phyloP scores from a whole-genome alignment of 1,284 basidiomycete species.

The Agroathelia rolfsii region DNA sequence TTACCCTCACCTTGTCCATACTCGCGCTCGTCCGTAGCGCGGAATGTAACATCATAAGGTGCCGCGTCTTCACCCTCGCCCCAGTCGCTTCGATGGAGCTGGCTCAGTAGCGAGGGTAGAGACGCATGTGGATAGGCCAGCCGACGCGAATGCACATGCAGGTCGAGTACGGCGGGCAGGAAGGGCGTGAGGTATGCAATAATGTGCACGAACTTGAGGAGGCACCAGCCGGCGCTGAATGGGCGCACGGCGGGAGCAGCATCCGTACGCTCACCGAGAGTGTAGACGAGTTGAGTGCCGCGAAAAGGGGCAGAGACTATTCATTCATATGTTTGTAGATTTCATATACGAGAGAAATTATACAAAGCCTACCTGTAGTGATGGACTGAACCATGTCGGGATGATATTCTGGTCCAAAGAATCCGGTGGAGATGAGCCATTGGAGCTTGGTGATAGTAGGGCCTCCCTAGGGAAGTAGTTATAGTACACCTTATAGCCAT shows the following conservation, averaged over 20 bases:
- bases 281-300: slow-evolving; percentile 38
- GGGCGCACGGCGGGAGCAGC: slow-evolving; percentile 31
- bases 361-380: slow-evolving; percentile 25
- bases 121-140: slow-evolving; percentile 30
- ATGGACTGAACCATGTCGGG: slow-evolving; percentile 39
- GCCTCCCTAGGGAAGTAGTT: slow-evolving; percentile 35
- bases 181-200: slow-evolving; percentile 34
- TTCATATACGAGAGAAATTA: slow-evolving; percentile 1
- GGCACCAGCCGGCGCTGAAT: slow-evolving; percentile 29
- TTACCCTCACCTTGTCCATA: slow-evolving; percentile 27
- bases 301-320: slow-evolving; percentile 40
- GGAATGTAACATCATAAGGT: slow-evolving; percentile 40
- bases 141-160: slow-evolving; percentile 33
- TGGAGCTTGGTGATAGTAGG: slow-evolving; percentile 40
- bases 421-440: slow-evolving; percentile 27
- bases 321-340: slow-evolving; percentile 5
- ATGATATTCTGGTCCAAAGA: slow-evolving; percentile 30
- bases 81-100: slow-evolving; percentile 40
- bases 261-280: slow-evolving; percentile 32
- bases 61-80: slow-evolving; percentile 35
- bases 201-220: slow-evolving; percentile 32
- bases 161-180: slow-evolving; percentile 28
- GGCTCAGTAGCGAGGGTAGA: slow-evolving; percentile 22
- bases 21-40: slow-evolving; percentile 35
- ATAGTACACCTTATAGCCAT: too few species aligned